Base-by-base conservation (phyloP, 2,329 filamentous ascomycete species). In the Talaromyces sp. region DNA sequence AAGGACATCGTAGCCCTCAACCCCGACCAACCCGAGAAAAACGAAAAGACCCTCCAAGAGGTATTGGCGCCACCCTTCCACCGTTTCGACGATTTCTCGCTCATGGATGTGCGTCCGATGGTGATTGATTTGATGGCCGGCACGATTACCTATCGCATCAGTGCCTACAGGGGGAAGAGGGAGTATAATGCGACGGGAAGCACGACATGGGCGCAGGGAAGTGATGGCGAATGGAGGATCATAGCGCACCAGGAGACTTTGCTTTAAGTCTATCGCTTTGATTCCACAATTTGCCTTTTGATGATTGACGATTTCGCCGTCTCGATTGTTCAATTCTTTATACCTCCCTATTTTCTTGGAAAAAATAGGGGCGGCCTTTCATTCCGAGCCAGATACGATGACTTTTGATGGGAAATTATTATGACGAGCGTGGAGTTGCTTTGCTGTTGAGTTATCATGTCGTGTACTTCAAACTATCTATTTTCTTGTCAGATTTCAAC, bases 101-200 rank as follows among this genome's bases (percentile, higher is more conserved):
- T 77, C 0, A 68, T 69, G 8, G 70, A 76, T 8, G 71, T 76
- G 5, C 69, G 73, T 3, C 70, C 72, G 0, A 72, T 77, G 57
- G 70, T 77, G 35, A 74, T 78, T 41, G 75, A 76, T 64, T 66
- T 77, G 22, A 77, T 77, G 75, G 75, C 75, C 0, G 75, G 74
- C 1, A 68, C 71, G 1, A 70, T 77, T 5, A 77, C 75, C 6
- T 78, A 76, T 63, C 70, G 70, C 43, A 67, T 78, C 45, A 69
- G 70, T 15, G 76, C 76, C 2, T 63, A 69, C 3, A 66, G 71
- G 11, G 73, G 71, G 1, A 68, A 72, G 27, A 69, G 68, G 35
- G 61, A 68, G 31, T 78, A 75, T 25, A 66, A 68, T 15, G 75
- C 72, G 0, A 74, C 72, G 1, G 73, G 71, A 22, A 73, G 73